phyloP scores from a whole-genome alignment of 1,284 basidiomycete genomes.

The Microbotryum silenes-acaulis region DNA sequence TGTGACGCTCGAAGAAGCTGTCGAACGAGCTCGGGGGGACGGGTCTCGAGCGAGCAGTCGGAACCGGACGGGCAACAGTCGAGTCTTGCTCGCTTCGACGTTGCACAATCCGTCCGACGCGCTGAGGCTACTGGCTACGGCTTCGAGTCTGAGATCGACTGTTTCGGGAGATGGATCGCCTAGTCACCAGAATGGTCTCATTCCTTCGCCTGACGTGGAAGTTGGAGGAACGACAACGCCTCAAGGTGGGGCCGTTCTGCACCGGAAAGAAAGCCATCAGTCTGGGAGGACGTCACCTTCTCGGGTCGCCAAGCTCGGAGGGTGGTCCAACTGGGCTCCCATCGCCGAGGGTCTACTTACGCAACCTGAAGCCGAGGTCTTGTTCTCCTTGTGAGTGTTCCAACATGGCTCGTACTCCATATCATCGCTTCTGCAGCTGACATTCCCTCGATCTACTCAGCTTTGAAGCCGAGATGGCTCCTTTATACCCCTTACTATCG shows the following conservation, averaged over 20 bases:
- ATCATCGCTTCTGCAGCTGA: background rate
- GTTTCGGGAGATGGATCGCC: background rate
- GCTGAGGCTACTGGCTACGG: constrained; percentile 23
- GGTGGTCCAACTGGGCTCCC: constrained; percentile 24
- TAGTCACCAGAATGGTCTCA: background rate
- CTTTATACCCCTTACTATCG: constrained; percentile 28
- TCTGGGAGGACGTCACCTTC: background rate
- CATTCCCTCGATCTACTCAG: background rate
- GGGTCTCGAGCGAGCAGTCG: background rate
- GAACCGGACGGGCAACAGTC: constrained; percentile 11
- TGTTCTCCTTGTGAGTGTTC: constrained; percentile 21
- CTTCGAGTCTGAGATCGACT: constrained; percentile 17
- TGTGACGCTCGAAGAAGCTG: background rate
- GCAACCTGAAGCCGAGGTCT: constrained; percentile 19
- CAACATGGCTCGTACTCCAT: background rate
- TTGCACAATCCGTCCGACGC: constrained; percentile 31
- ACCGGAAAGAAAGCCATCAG: constrained; percentile 1
- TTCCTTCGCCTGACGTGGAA: background rate
- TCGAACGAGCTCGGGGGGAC: background rate
- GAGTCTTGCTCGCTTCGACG: constrained; percentile 23
- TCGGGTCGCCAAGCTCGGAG: background rate
- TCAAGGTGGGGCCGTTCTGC: no score
- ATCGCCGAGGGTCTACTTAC: constrained; percentile 20
- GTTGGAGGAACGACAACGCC: no score
- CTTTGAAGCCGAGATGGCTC: constrained; percentile 25